Percentiles rank a stretch among this genome's conserved stretches.
Evolutionary conservation across 768 basidiomycete species (phyloP).

Genomic region (Tulasnella sp.): DNA sequence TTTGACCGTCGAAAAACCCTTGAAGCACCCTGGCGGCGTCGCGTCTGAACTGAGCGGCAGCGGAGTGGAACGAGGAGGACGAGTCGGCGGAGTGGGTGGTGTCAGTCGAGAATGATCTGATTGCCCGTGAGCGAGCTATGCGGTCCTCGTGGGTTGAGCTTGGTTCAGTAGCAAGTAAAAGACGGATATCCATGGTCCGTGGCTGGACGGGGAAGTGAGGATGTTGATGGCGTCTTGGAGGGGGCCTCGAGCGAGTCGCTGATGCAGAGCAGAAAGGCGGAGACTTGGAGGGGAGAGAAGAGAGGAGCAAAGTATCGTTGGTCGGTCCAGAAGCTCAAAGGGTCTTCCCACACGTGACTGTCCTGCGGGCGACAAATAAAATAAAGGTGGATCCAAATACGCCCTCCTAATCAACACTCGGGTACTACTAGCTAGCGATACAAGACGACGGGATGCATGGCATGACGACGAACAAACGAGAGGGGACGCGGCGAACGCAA

Average conservation of each 20-base stretch:
- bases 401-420: neutral
- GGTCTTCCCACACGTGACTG: neutral
- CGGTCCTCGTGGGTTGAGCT: conserved; percentile 23
- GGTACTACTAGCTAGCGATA: neutral
- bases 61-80: neutral
- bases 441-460: neutral
- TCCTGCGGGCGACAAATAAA: conserved; percentile 1
- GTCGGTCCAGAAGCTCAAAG: conserved; percentile 8
- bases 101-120: conserved; percentile 29
- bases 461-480: neutral
- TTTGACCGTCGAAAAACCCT: conserved; percentile 22
- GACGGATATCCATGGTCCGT: conserved; percentile 31
- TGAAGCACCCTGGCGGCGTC: conserved; percentile 27
- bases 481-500: neutral
- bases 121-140: conserved; percentile 23
- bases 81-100: conserved; percentile 22
- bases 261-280: conserved; percentile 14
- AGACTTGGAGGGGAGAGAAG: conserved; percentile 11
- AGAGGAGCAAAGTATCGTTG: conserved; percentile 8
- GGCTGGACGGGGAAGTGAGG: conserved; percentile 9
- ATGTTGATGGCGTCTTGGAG: conserved; percentile 8
- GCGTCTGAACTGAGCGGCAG: conserved; percentile 11
- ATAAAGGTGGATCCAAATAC: conserved; percentile 16
- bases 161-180: conserved; percentile 31
- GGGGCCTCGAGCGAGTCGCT: conserved; percentile 19